phyloP scores from a whole-genome alignment of 2,329 filamentous ascomycete species.

The Tolypocladium amazonense region DNA sequence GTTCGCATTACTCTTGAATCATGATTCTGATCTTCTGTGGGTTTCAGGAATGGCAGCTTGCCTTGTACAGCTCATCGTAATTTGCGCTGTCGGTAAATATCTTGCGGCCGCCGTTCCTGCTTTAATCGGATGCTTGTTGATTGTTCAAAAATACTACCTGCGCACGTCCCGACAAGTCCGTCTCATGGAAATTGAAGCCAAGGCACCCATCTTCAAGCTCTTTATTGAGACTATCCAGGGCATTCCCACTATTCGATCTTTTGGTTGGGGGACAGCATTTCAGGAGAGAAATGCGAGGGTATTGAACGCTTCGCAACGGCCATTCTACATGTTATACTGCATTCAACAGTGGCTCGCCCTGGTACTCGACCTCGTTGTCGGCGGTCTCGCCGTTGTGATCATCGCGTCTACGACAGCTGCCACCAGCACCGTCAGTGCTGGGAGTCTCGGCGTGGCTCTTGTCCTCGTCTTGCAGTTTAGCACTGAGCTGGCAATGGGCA shows the following conservation, averaged over 20 bases:
- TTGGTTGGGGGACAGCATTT: slow-evolving; percentile 13
- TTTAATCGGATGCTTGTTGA: background rate
- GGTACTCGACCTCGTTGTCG: slow-evolving; percentile 33
- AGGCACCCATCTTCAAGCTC: slow-evolving; percentile 14
- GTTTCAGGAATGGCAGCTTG: too few species aligned
- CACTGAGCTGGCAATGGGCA: slow-evolving; percentile 14
- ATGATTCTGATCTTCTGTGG: too few species aligned
- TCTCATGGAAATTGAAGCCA: slow-evolving; percentile 16
- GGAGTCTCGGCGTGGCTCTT: slow-evolving; percentile 14
- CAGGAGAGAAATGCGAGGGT: slow-evolving; percentile 4
- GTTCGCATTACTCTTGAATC: too few species aligned
- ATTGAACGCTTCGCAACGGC: slow-evolving; percentile 13
- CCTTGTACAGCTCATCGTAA: background rate
- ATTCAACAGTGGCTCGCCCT: slow-evolving; percentile 39
- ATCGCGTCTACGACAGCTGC: slow-evolving; percentile 28
- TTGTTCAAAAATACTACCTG: slow-evolving; percentile 16
- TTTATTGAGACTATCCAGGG: slow-evolving; percentile 14
- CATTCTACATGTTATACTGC: slow-evolving; percentile 29
- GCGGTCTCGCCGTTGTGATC: slow-evolving; percentile 32
- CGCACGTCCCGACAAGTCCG: slow-evolving; percentile 18
- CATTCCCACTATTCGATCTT: slow-evolving; percentile 19
- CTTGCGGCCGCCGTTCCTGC: slow-evolving; percentile 29
- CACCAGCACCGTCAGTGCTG: slow-evolving; percentile 13
- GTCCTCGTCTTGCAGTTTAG: slow-evolving; percentile 17
- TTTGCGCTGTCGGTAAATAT: slow-evolving; percentile 22